Evolutionary conservation across 2,329 filamentous ascomycete species (phyloP).

Genomic region (Gaeumannomyces tritici): DNA sequence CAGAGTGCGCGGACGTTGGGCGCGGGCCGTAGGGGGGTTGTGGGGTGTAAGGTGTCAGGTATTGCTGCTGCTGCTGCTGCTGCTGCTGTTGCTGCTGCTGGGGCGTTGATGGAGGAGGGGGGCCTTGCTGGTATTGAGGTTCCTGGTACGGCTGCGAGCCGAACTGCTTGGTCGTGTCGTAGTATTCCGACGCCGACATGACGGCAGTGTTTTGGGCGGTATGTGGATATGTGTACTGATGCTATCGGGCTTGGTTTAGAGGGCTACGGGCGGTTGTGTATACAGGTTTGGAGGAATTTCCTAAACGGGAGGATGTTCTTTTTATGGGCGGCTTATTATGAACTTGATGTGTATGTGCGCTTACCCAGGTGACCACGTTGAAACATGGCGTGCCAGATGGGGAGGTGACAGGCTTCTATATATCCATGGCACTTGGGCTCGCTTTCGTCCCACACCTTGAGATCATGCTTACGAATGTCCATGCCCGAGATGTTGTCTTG

Average conservation of each 20-base stretch:
- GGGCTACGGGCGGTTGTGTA: neutral
- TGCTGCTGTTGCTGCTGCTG: slow-evolving; percentile 1
- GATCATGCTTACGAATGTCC: neutral
- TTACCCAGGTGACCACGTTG: neutral
- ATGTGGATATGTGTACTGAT: neutral
- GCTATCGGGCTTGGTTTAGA: neutral
- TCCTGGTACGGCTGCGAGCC: neutral
- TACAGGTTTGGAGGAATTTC: neutral
- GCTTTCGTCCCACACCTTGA: neutral
- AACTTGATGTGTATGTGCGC: neutral
- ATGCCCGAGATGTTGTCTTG: neutral
- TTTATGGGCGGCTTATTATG: neutral
- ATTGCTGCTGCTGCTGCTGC: slow-evolving; percentile 1
- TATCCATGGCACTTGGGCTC: neutral
- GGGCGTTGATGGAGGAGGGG: neutral
- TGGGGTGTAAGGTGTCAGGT: neutral
- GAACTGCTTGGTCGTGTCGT: slow-evolving; percentile 6
- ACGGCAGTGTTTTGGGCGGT: neutral
- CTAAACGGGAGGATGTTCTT: neutral
- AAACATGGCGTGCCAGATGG: neutral
- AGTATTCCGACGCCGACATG: slow-evolving; percentile 14
- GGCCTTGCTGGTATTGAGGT: neutral
- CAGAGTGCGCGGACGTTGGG: neutral
- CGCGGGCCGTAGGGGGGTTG: neutral
- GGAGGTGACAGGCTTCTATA: neutral